These are phyloP conservation scores for Lenzites betulinus DNA, from an alignment of 768 basidiomycete genomes.

Conservation along the genomic window DNA sequence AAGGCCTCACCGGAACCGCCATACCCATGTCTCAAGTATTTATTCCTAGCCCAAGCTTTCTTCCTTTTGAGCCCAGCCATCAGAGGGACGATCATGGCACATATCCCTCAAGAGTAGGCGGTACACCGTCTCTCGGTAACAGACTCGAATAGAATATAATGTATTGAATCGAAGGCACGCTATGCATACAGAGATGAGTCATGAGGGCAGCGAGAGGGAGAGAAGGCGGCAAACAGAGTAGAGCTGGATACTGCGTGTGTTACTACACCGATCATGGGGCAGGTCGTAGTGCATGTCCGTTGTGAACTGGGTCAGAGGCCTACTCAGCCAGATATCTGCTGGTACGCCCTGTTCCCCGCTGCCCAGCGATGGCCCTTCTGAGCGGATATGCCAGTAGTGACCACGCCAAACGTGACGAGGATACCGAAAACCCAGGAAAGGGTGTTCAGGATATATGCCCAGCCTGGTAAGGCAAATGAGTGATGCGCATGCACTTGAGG, in stretches of 20 bases:
- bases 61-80: too few relatives aligned
- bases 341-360: slow-evolving; percentile 72
- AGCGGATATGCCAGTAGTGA: slow-evolving; percentile 64
- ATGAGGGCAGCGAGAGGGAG: too few relatives aligned
- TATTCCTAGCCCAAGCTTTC: too few relatives aligned
- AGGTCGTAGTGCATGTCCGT: background rate
- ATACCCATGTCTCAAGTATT: too few relatives aligned
- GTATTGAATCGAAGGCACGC: background rate
- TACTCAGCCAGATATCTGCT: slow-evolving; percentile 32
- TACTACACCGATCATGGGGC: background rate
- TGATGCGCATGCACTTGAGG: background rate
- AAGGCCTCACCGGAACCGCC: too few relatives aligned
- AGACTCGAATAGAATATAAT: too few relatives aligned
- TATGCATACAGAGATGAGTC: slow-evolving; percentile 4
- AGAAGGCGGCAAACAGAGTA: background rate
- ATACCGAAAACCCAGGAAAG: slow-evolving; percentile 64
- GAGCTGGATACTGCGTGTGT: background rate
- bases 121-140: too few relatives aligned
- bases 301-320: too few relatives aligned
- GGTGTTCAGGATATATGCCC: slow-evolving; percentile 58
- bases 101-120: too few relatives aligned
- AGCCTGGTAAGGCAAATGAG: slow-evolving; percentile 42
- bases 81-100: too few relatives aligned
- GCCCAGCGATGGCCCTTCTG: slow-evolving; percentile 70
- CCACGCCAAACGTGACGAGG: slow-evolving; percentile 52